These are phyloP conservation scores for Phyllostachys edulis DNA, from an alignment of 176 grass and related monocot species.

Conservation along the genomic window DNA sequence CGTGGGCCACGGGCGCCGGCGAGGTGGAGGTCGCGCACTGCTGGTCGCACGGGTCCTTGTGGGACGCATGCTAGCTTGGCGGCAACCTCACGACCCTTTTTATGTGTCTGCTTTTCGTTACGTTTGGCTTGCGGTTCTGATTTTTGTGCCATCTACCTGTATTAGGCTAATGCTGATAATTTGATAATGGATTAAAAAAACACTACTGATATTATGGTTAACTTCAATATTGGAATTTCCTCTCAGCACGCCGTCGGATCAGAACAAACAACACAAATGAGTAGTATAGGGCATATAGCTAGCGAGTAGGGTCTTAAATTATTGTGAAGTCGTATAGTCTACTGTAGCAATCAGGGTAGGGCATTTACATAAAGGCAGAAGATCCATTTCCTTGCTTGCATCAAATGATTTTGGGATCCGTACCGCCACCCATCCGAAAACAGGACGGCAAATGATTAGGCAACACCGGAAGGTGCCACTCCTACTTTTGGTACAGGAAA, in stretches of 20 bases:
- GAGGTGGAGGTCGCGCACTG: constrained; percentile 34
- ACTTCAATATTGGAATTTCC: neutral
- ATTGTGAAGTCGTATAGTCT: no score
- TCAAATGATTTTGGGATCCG: neutral
- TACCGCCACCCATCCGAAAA: neutral
- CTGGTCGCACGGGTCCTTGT: constrained; percentile 52
- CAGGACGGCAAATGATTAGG: neutral
- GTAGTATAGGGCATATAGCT: no score
- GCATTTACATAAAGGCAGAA: neutral
- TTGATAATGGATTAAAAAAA: neutral
- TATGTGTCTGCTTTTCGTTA: neutral
- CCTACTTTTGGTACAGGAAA: neutral
- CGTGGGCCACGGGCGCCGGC: constrained; percentile 35
- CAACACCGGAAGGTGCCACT: neutral
- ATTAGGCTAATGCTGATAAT: constrained; percentile 1
- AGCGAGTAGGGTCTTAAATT: no score
- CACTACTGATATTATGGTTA: neutral
- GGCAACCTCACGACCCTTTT: neutral
- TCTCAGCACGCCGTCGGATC: neutral
- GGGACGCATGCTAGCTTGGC: constrained; percentile 52
- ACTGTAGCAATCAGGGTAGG: neutral
- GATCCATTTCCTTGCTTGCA: neutral
- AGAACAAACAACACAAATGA: neutral
- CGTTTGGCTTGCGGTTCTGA: constrained; percentile 2
- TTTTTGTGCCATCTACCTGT: neutral